Percentiles rank a stretch among this genome's conserved stretches.
Evolutionary conservation across 371 early-diverging fungal genomes (phyloP).

Genomic region (Mortierella sp.): DNA sequence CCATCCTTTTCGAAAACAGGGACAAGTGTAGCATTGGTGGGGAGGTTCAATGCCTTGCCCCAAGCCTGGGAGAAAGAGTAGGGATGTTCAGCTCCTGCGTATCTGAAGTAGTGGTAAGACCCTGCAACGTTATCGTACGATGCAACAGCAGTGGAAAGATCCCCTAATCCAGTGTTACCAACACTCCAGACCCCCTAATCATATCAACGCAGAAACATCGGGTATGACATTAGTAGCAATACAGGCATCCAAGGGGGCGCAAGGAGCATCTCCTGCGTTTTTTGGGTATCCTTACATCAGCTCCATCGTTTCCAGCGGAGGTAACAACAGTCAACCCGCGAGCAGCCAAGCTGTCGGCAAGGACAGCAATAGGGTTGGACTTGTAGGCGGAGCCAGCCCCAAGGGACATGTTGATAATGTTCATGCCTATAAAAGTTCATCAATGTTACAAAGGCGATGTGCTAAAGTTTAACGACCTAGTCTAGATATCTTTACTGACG

Average conservation of each 20-base stretch:
- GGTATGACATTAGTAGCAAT: neutral
- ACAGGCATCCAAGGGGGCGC: neutral
- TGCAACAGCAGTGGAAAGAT: constrained; percentile 25
- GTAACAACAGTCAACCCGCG: constrained; percentile 63
- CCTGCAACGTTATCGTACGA: constrained; percentile 33
- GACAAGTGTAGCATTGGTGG: constrained; percentile 28
- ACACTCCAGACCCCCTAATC: constrained; percentile 39
- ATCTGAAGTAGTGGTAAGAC: constrained; percentile 21
- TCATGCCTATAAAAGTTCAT: constrained; percentile 36
- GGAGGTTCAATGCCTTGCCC: constrained; percentile 71
- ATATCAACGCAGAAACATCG: neutral
- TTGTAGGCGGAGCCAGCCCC: constrained; percentile 64
- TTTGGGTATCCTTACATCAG: constrained; percentile 49
- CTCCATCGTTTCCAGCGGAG: constrained; percentile 82
- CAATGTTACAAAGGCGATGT: neutral
- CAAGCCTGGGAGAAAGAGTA: constrained; percentile 24
- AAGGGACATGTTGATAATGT: constrained; percentile 73
- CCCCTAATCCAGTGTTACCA: constrained; percentile 33
- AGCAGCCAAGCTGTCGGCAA: constrained; percentile 55
- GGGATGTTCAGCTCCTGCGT: constrained; percentile 21
- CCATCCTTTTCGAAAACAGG: constrained; percentile 65
- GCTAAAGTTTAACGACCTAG: neutral
- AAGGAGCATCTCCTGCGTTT: neutral
- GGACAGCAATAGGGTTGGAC: constrained; percentile 59
- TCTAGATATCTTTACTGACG: no score